Conservation (phyloP, 176 grass and related monocot species). For the Bolboschoenus planiculmis region DNA sequence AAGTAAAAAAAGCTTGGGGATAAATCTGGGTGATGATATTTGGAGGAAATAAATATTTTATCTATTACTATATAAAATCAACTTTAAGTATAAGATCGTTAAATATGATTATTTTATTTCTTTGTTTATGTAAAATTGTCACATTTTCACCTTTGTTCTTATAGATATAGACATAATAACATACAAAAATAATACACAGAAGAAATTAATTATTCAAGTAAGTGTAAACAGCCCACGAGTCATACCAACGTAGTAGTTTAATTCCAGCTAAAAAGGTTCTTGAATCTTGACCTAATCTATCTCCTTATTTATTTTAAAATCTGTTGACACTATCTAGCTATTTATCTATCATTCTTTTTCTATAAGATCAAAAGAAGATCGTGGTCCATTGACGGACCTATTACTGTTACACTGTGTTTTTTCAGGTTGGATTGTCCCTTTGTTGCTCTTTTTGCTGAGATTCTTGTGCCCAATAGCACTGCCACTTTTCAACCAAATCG, state of each 20-base stretch:
- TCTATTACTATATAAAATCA: no score
- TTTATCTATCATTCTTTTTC: background rate
- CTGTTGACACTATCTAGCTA: background rate
- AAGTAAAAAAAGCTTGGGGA: no score
- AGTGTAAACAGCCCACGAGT: background rate
- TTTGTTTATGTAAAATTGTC: background rate
- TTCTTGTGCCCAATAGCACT: background rate
- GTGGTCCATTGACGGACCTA: background rate
- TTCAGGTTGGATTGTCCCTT: conserved; percentile 4
- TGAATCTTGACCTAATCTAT: background rate
- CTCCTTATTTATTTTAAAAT: background rate
- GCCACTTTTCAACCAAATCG: background rate
- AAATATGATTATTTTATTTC: background rate
- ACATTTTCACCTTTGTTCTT: background rate
- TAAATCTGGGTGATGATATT: no score
- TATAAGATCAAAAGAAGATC: background rate
- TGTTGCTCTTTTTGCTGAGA: conserved; percentile 5
- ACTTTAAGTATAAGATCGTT: background rate
- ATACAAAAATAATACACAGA: background rate
- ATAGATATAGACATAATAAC: background rate
- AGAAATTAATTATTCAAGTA: background rate
- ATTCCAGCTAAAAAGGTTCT: background rate
- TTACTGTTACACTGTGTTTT: background rate
- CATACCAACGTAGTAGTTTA: background rate
- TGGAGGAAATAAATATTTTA: no score